Percentiles rank a stretch among this genome's conserved stretches.
These are phyloP conservation scores for Paxillus involutus DNA, from an alignment of 768 basidiomycete species.

Conservation along the genomic window DNA sequence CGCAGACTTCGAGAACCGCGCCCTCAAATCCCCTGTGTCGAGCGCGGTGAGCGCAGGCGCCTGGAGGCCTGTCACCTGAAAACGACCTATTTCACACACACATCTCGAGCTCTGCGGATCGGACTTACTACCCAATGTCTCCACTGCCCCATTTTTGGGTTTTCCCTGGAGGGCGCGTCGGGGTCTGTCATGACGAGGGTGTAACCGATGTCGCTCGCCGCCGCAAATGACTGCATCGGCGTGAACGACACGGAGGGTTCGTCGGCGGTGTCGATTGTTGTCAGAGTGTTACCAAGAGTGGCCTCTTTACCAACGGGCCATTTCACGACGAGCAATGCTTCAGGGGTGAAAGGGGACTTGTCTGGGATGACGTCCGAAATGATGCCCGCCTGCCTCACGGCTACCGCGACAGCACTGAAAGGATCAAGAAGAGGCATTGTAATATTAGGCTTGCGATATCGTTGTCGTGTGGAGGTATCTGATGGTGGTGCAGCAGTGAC, in stretches of 20 bases:
- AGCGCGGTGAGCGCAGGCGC: slow-evolving; percentile 30
- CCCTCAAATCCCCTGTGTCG: slow-evolving; percentile 33
- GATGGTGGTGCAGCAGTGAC: not conserved
- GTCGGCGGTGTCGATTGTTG: slow-evolving; percentile 39
- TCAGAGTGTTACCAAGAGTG: slow-evolving; percentile 38
- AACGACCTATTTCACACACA: too few species aligned
- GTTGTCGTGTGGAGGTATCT: not conserved
- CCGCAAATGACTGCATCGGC: slow-evolving; percentile 38
- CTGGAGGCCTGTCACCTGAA: slow-evolving; percentile 40
- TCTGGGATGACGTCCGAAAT: slow-evolving; percentile 31
- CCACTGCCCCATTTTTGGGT: slow-evolving; percentile 51
- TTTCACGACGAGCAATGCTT: slow-evolving; percentile 26
- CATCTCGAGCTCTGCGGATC: not conserved
- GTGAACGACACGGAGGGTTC: slow-evolving; percentile 51
- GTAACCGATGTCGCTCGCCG: slow-evolving; percentile 37
- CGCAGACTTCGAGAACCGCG: slow-evolving; percentile 44
- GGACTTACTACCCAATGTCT: slow-evolving; percentile 55
- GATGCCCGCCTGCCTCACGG: slow-evolving; percentile 20
- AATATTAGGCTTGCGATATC: not conserved
- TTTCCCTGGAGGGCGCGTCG: slow-evolving; percentile 51
- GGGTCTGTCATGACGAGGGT: slow-evolving; percentile 61
- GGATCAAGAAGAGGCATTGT: slow-evolving; percentile 29
- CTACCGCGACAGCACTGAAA: slow-evolving; percentile 17
- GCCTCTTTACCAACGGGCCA: slow-evolving; percentile 33
- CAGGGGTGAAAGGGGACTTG: slow-evolving; percentile 23